Evolutionary conservation across 2,329 filamentous ascomycete genomes (phyloP).

Genomic region (Paracoccidioides lutzii): DNA sequence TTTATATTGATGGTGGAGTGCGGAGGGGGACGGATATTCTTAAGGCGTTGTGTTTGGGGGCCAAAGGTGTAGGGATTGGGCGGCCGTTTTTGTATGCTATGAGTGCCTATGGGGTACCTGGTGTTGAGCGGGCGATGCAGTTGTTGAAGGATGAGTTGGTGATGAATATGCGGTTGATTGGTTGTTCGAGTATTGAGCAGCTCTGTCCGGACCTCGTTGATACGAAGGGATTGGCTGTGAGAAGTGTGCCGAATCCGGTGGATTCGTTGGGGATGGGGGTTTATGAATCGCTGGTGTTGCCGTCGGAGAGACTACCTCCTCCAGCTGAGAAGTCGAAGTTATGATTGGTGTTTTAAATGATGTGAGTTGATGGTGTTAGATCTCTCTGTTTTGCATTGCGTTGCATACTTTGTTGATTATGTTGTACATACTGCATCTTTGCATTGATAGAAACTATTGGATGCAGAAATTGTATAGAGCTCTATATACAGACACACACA

Average conservation of each 20-base stretch:
- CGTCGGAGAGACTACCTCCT: conserved; percentile 37
- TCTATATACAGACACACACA: too few species aligned
- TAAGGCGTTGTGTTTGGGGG: conserved; percentile 87
- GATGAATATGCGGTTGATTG: conserved; percentile 97
- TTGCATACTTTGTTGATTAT: not conserved
- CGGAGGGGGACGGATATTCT: conserved; percentile 86
- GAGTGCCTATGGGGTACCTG: conserved; percentile 75
- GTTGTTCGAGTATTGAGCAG: conserved; percentile 60
- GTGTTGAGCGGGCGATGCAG: conserved; percentile 86
- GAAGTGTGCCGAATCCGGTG: conserved; percentile 45
- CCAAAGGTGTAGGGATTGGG: conserved; percentile 84
- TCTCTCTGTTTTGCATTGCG: not conserved
- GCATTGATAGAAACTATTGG: too few species aligned
- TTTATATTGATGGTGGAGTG: conserved; percentile 84
- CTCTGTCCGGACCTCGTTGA: conserved; percentile 74
- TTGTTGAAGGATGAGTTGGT: conserved; percentile 92
- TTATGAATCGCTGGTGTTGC: conserved; percentile 43
- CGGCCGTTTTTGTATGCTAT: conserved; percentile 93
- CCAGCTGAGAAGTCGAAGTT: conserved; percentile 32
- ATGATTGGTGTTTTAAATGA: conserved; percentile 10
- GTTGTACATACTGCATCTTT: too few species aligned
- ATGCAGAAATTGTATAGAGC: too few species aligned
- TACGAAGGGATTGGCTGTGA: conserved; percentile 48
- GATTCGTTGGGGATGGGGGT: conserved; percentile 47
- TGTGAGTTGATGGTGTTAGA: not conserved